A percentile compares a stretch with the other conserved stretches of the same genome.
Evolutionary conservation across 1,284 basidiomycete species (phyloP).

Genomic region (Cryptococcus sp.): DNA sequence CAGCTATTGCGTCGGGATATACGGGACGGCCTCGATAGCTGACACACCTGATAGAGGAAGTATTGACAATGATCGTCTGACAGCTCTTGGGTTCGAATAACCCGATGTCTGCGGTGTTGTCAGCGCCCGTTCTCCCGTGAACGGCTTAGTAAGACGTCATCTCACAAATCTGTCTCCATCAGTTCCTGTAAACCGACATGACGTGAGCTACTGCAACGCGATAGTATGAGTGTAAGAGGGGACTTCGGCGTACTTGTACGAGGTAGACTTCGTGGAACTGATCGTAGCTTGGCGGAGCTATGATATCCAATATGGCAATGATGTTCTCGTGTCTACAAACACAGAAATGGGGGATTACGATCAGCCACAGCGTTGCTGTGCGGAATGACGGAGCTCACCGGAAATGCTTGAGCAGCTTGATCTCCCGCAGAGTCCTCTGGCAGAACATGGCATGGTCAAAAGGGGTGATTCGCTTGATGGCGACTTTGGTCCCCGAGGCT

Average conservation of each 20-base stretch:
- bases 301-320: constrained; percentile 92
- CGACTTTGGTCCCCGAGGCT: constrained; percentile 76
- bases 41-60: constrained; percentile 82
- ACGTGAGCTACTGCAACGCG: neutral
- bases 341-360: neutral
- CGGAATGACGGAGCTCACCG: constrained; percentile 39
- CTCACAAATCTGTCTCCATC: constrained; percentile 73
- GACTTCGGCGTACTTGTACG: constrained; percentile 60
- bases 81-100: constrained; percentile 74
- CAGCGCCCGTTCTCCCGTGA: neutral
- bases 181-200: constrained; percentile 57
- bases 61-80: constrained; percentile 94
- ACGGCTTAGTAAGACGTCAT: neutral
- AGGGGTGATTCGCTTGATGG: constrained; percentile 89
- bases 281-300: constrained; percentile 84
- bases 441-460: constrained; percentile 94
- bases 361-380: neutral
- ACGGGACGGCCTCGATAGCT: neutral
- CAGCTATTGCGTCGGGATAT: neutral
- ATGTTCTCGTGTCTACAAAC: constrained; percentile 62
- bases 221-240: neutral
- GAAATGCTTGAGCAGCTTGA: constrained; percentile 87
- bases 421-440: constrained; percentile 78
- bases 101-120: constrained; percentile 57
- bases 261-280: constrained; percentile 81